Percentiles rank a stretch among this genome's conserved stretches.
phyloP scores from a whole-genome alignment of 768 basidiomycete species.

The Calocera cornea region DNA sequence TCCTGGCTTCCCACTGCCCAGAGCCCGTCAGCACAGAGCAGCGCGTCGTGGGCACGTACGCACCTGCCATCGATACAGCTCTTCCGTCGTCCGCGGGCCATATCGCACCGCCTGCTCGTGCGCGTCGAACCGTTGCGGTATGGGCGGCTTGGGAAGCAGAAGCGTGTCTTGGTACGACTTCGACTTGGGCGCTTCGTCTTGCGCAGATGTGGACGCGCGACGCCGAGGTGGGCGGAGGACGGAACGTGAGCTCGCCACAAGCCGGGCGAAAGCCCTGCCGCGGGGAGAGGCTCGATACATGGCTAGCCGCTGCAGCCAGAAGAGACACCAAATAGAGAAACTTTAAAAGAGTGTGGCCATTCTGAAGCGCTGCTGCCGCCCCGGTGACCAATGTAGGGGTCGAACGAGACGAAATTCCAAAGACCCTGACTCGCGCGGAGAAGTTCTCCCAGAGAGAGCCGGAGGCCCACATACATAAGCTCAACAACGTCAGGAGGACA shows the following conservation, averaged over 20 bases:
- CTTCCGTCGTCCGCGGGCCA: slow-evolving; percentile 49
- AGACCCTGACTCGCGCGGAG: not conserved
- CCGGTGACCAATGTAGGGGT: not conserved
- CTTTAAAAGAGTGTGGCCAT: too few relatives aligned
- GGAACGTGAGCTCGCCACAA: not conserved
- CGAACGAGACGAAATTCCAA: not conserved
- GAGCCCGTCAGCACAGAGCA: not conserved
- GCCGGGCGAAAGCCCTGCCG: not conserved
- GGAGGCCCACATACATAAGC: too few relatives aligned
- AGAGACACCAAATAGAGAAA: too few relatives aligned
- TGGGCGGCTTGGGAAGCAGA: slow-evolving; percentile 65
- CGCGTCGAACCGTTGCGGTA: slow-evolving; percentile 59
- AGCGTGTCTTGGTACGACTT: slow-evolving; percentile 51
- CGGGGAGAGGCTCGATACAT: too few relatives aligned
- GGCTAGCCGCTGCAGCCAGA: too few relatives aligned
- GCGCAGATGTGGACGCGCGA: not conserved
- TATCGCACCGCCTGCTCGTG: slow-evolving; percentile 47
- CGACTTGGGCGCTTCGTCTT: not conserved
- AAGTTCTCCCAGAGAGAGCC: too few relatives aligned
- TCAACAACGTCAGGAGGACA: too few relatives aligned
- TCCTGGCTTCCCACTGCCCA: slow-evolving; percentile 47
- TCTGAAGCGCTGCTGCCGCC: too few relatives aligned
- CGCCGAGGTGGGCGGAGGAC: not conserved
- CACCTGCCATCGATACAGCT: slow-evolving; percentile 49
- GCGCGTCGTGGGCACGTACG: not conserved